A percentile compares a stretch with the other conserved stretches of the same genome.
Conservation (phyloP, 306 rosid genomes). For the Quercus parvula region DNA sequence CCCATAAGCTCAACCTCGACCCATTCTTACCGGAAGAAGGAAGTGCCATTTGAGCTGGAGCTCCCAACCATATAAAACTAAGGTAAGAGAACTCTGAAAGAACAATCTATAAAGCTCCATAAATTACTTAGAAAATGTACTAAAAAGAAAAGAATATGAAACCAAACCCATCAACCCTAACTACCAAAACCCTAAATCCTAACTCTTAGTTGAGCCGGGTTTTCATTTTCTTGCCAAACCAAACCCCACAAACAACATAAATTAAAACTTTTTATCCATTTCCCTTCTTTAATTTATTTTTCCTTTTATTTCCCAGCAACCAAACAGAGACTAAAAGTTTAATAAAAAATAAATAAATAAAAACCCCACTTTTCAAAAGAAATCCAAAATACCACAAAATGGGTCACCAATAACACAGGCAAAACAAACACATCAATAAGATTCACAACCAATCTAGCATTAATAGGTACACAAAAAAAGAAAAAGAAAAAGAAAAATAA, state of each 20-base stretch:
- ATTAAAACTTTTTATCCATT: not conserved
- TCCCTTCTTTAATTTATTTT: not conserved
- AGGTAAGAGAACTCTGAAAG: not conserved
- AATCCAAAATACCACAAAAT: not conserved
- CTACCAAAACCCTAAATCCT: not conserved
- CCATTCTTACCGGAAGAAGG: too few species aligned
- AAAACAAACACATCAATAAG: not conserved
- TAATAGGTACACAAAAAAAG: not conserved
- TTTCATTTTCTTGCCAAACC: not conserved
- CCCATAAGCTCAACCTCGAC: too few species aligned
- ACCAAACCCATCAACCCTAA: not conserved
- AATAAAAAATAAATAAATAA: too few species aligned
- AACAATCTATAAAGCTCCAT: not conserved
- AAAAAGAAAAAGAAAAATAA: not conserved
- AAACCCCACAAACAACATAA: not conserved
- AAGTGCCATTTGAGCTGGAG: too few species aligned
- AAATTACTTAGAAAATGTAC: not conserved
- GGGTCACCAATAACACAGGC: not conserved
- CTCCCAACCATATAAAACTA: not conserved
- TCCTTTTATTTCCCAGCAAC: conserved; percentile 3
- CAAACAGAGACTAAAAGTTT: conserved; percentile 1
- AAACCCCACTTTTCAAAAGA: conserved; percentile 15
- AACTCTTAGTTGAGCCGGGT: not conserved
- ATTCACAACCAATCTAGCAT: not conserved
- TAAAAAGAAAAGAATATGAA: not conserved